These are phyloP conservation scores for Annona cherimola DNA, from an alignment of 164 flowering plant species.

Conservation along the genomic window DNA sequence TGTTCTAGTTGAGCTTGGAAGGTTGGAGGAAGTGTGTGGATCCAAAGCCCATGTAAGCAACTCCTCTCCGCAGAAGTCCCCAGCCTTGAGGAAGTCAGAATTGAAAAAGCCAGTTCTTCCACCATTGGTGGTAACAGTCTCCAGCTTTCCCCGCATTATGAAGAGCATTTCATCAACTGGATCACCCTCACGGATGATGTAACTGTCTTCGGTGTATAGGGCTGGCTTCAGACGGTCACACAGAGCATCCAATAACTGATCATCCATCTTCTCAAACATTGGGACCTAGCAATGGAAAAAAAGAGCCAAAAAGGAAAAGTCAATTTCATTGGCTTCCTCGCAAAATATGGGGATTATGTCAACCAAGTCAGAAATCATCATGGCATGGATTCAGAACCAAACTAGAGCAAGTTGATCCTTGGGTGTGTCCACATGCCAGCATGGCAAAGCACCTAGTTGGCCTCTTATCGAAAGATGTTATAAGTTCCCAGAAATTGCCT, in stretches of 20 bases:
- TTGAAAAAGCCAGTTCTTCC: constrained; percentile 94
- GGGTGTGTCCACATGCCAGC: too few relatives aligned
- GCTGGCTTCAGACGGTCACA: constrained; percentile 88
- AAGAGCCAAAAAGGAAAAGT: background rate
- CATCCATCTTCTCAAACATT: constrained; percentile 93
- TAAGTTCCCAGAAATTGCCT: too few relatives aligned
- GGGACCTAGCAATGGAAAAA: constrained; percentile 26
- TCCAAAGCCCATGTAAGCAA: constrained; percentile 96
- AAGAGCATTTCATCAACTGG: constrained; percentile 95
- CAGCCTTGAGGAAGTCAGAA: constrained; percentile 66
- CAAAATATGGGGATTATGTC: too few relatives aligned
- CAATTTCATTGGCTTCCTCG: too few relatives aligned
- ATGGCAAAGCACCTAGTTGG: too few relatives aligned
- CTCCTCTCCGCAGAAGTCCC: constrained; percentile 97
- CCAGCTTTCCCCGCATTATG: constrained; percentile 82
- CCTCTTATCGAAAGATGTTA: too few relatives aligned
- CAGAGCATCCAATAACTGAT: constrained; percentile 82
- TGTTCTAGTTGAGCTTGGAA: constrained; percentile 88
- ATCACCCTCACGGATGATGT: constrained; percentile 87
- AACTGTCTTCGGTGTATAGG: constrained; percentile 71
- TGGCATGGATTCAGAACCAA: too few relatives aligned
- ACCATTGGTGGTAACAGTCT: constrained; percentile 78
- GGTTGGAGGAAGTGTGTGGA: constrained; percentile 68
- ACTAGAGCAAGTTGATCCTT: too few relatives aligned
- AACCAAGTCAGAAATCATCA: too few relatives aligned